phyloP scores from a whole-genome alignment of 2,329 filamentous ascomycete genomes.

The Camillea tinctor region DNA sequence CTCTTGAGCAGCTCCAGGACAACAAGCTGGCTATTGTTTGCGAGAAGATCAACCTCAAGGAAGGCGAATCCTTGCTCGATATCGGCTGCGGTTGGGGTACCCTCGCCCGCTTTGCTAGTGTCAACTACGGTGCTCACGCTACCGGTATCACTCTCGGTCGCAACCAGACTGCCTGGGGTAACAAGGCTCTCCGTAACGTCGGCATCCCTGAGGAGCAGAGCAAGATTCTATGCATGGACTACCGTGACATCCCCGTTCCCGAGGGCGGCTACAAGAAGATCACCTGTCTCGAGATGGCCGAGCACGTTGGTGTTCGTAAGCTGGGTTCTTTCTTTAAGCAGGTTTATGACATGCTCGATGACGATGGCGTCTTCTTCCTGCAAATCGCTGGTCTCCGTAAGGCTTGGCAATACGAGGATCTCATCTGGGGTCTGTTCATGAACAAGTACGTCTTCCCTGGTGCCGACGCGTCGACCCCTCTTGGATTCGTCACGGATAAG shows the following conservation, averaged over 20 bases:
- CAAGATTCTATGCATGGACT: conserved; percentile 92
- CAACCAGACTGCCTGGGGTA: conserved; percentile 97
- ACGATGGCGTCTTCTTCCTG: conserved; percentile 93
- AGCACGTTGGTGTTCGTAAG: conserved; percentile 95
- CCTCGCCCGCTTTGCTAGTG: conserved; percentile 86
- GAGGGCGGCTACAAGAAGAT: conserved; percentile 87
- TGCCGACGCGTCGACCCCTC: conserved; percentile 90
- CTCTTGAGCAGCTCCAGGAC: conserved; percentile 92
- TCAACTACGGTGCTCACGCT: conserved; percentile 82
- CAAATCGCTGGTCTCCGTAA: conserved; percentile 94
- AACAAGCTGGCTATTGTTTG: conserved; percentile 96
- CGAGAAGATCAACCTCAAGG: conserved; percentile 86
- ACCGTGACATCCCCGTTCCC: conserved; percentile 85
- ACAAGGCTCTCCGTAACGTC: conserved; percentile 78
- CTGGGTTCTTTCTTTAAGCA: conserved; percentile 79
- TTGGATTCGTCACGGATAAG: conserved; percentile 81
- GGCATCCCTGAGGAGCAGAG: conserved; percentile 86
- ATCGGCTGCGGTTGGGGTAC: conserved; percentile 99
- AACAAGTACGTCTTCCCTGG: conserved; percentile 99
- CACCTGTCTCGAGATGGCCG: conserved; percentile 96
- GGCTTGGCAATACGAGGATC: conserved; percentile 95
- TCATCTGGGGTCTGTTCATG: conserved; percentile 98
- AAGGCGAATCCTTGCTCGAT: conserved; percentile 81
- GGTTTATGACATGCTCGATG: conserved; percentile 92
- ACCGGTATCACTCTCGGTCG: conserved; percentile 92